Evolutionary conservation across 352 stramenopile genomes (phyloP), one percentile per base, ranked within the genome.

Genomic region (Globisporangium radiosum): DNA sequence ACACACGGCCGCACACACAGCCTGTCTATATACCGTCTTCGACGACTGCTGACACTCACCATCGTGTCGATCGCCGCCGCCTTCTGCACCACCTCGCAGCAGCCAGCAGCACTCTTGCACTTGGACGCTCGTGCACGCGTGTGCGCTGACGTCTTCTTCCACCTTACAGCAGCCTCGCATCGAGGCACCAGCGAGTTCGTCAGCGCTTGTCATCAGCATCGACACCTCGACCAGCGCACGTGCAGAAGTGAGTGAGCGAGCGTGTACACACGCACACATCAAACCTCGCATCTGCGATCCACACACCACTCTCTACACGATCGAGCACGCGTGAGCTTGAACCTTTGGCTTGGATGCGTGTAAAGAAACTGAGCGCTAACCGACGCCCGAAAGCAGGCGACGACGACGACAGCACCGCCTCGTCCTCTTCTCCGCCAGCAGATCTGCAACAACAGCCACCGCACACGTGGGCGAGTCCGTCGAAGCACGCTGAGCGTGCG

Each of bases 351-450:
- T 71, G 68, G 54, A 89, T 89, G 79, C 79, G 79, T 78, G 75
- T 89, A 68, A 89, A 89, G 77, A 89, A 89, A 55, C 61, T 87
- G 66, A 87, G 72, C 70, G 65, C 68, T 52, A 84, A 78, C 59
- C 73, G 76, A 63, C 79, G 76, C 66, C 68, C 76, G 47, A 85
- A 83, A 79, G 57, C 73, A 66, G 76, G 76, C 56, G 79, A 89
- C 51, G 79, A 87, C 68, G 76, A 87, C 70, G 62, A 47, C n/a
- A 33, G 47, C 55, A 42, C n/a, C 17, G 9, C 45, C 15, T 36
- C 45, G 45, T 17, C 17, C 45, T 19, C 45, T n/a, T n/a, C 17
- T 50, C 15, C 45, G 11, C 7, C 45, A 50, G 14, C 15, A n/a
- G 45, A 38, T 10, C 56, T 56, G 57, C 49, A 55, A 54, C 47